Base-by-base conservation (phyloP, 129 eudicot species). In the Gnaphalium uliginosum region DNA sequence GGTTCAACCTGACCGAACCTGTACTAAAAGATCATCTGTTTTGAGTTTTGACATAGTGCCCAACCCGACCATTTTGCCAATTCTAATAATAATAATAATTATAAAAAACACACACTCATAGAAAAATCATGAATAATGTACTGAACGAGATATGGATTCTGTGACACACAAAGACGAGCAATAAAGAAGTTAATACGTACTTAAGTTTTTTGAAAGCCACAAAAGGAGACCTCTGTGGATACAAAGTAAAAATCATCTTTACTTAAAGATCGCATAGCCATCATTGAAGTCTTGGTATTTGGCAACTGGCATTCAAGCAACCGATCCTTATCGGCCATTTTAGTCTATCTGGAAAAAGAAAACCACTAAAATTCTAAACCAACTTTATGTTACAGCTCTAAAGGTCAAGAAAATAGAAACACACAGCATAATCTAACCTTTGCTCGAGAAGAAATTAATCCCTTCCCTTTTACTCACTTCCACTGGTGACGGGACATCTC, bases 401-500 rank as follows among this genome's bases (percentile, higher is more conserved):
- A 17, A 24, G 59, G 19, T 50, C 25, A 23, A 43, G 15, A 8
- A 11, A 46, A 46, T 2, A 1, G 22, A 53, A 57, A 73, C 32
- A 6, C 22, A 25, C 24, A 32, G 4, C 17, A 11, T 7, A 13
- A 61, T 60, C 89, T 84, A 72, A 91, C 98, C 96, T 84, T 80
- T 81, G 78, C 54, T 81, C 30, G 86, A 75, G 23, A 81, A 73
- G 60, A 93, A 80, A 81, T 81, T 77, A 43, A 86, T 73, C 30
- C 96, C 98, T 85, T 93, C 96, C 76, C 43, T 81, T 80, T 77
- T 72, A 83, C 98, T 93, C 70, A 86, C 89, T 83, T 93, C 91
- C 65, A 92, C 96, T 22, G 98, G 98, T 73, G 96, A 86, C 48
- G 96, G 98, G 30, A 93, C 81, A 74, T 78, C 83, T 50, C 89